Percentiles rank a stretch among this genome's conserved stretches.
Conservation (phyloP, 208 protist genomes). For the Trypanosoma brucei region DNA sequence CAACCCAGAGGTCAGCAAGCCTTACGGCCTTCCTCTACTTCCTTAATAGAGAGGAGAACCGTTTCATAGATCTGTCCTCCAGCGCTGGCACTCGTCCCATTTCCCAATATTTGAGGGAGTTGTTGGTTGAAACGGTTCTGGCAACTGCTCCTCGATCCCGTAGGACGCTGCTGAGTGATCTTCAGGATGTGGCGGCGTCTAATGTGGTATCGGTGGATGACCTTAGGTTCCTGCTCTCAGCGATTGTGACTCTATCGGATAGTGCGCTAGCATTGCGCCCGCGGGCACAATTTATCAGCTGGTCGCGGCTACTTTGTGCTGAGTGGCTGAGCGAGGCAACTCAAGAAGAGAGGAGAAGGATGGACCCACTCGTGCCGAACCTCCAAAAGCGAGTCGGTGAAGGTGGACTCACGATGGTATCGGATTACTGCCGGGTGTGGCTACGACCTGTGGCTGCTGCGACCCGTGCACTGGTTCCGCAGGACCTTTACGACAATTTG, state of each 20-base stretch:
- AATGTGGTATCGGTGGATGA: conserved; percentile 38
- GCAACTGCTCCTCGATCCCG: conserved; percentile 28
- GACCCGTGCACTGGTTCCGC: conserved; percentile 52
- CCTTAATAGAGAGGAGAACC: conserved; percentile 27
- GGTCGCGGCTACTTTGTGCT: conserved; percentile 29
- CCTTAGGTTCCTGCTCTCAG: conserved; percentile 39
- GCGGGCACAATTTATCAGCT: conserved; percentile 37
- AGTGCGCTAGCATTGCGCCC: conserved; percentile 66
- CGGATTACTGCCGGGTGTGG: conserved; percentile 47
- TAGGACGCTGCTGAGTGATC: conserved; percentile 30
- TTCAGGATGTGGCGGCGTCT: conserved; percentile 28
- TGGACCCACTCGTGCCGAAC: conserved; percentile 30
- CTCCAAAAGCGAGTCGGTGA: conserved; percentile 13
- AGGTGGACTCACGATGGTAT: conserved; percentile 21
- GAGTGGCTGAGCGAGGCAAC: conserved; percentile 54
- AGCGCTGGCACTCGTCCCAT: conserved; percentile 11
- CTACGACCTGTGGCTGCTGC: conserved; percentile 39
- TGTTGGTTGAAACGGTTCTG: conserved; percentile 49
- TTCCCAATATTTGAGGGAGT: conserved; percentile 45
- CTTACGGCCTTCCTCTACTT: conserved; percentile 25
- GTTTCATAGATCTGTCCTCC: conserved; percentile 26
- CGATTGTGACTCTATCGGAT: conserved; percentile 45
- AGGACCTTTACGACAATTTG: conserved; percentile 72
- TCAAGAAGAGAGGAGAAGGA: conserved; percentile 40
- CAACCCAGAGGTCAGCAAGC: conserved; percentile 45